phyloP scores from a whole-genome alignment of 129 eudicot genomes.

The Flaveria trinervia region DNA sequence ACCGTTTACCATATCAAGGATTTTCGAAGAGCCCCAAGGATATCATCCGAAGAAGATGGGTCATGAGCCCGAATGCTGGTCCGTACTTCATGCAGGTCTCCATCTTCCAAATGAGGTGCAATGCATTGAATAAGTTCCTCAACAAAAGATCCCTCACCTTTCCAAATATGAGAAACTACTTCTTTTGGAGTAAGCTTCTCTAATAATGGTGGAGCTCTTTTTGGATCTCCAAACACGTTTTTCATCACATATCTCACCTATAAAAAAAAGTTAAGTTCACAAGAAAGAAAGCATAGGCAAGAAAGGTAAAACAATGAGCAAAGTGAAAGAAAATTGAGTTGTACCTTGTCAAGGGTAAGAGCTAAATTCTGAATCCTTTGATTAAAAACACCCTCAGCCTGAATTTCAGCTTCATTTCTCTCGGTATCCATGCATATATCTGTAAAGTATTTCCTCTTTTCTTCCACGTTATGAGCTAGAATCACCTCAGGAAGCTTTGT shows the following conservation, averaged over 20 bases:
- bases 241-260: slow-evolving; percentile 95
- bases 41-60: slow-evolving; percentile 72
- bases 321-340: not conserved
- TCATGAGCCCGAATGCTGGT: slow-evolving; percentile 71
- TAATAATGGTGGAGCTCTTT: slow-evolving; percentile 89
- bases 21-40: slow-evolving; percentile 60
- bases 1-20: slow-evolving; percentile 75
- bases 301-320: not conserved
- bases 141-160: slow-evolving; percentile 88
- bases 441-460: slow-evolving; percentile 78
- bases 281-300: not conserved
- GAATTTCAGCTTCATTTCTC: slow-evolving; percentile 88
- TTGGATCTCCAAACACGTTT: slow-evolving; percentile 86
- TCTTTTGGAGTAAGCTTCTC: slow-evolving; percentile 78
- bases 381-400: slow-evolving; percentile 98
- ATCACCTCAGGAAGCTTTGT: slow-evolving; percentile 88
- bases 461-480: slow-evolving; percentile 80
- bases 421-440: slow-evolving; percentile 76
- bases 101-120: slow-evolving; percentile 81
- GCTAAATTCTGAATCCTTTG: slow-evolving; percentile 98
- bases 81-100: slow-evolving; percentile 52
- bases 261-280: slow-evolving; percentile 9
- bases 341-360: slow-evolving; percentile 93
- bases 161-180: slow-evolving; percentile 77
- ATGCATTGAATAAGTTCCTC: slow-evolving; percentile 77